Evolutionary conservation across 208 protist genomes (phyloP).

Genomic region (Acanthamoeba healyi): DNA sequence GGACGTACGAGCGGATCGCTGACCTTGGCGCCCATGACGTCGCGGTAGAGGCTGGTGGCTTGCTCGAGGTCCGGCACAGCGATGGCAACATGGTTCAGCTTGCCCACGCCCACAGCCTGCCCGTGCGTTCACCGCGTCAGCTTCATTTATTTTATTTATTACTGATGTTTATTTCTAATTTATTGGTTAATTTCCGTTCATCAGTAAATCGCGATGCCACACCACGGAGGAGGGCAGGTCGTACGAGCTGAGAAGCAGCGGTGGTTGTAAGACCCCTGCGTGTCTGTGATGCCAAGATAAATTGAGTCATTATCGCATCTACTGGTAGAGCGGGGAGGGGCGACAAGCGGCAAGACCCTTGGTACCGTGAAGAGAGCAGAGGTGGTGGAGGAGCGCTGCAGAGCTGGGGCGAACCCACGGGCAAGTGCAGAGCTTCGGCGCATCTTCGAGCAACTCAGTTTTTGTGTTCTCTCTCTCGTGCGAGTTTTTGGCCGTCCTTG

Average conservation of each 20-base stretch:
- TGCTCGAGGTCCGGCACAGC: constrained; percentile 92
- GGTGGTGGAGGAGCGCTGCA: neutral
- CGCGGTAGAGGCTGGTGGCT: constrained; percentile 90
- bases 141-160: too few species aligned
- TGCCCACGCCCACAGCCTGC: constrained; percentile 85
- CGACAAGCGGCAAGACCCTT: too few species aligned
- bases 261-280: neutral
- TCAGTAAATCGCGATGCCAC: too few species aligned
- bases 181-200: too few species aligned
- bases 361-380: neutral
- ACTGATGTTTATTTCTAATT: too few species aligned
- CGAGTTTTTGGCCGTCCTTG: too few species aligned
- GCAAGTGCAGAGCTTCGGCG: neutral
- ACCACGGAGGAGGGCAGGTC: neutral
- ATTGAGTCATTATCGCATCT: too few species aligned
- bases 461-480: too few species aligned
- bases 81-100: constrained; percentile 96
- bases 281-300: neutral
- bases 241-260: neutral
- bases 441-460: neutral
- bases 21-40: constrained; percentile 91
- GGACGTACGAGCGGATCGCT: constrained; percentile 89
- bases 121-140: too few species aligned
- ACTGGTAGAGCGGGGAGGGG: too few species aligned
- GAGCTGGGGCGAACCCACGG: neutral